Evolutionary conservation across 805 yeast species (phyloP), one percentile per base, ranked within the genome.

Genomic region (Cyberlindnera euphorbiiphila): DNA sequence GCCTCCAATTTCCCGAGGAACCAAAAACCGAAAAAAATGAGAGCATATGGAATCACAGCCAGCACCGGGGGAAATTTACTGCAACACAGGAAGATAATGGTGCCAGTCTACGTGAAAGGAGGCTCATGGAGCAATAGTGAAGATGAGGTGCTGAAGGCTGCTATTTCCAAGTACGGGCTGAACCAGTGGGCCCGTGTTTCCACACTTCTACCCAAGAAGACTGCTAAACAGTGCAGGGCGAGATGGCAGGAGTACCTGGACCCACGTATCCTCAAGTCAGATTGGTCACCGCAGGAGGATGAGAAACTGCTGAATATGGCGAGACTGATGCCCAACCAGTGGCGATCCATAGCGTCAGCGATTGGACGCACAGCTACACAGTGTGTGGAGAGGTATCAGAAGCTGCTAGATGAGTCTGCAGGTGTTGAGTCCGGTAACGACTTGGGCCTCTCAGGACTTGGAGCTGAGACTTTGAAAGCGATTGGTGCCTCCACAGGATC

Each of bases 151-250:
- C 66, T 91, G 29, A 80, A 81, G 46, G 95, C 96, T 0, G 96
- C 96, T 2, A 85, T 93, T 2, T 74, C 93, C 26, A 93, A 91
- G 56, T 91, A 91, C 59, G 98, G 98, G 0, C 66, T 88, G 14
- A 88, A 85, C 50, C 96, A 93, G 53, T 91, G 98, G 98, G 73
- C 93, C 11, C 74, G 96, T 34, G 91, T 91, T 5, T 84, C 96
- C 1, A 87, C 97, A 1, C 68, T 91, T 30, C 64, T 91, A 24
- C 81, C 86, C 6, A 78, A 84, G 56, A 91, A 91, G 60, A 81
- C 88, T 2, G 95, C 97, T 5, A 80, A 78, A 53, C 98, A 93
- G 57, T 91, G 95, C 45, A 86, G 88, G 53, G 85, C 94, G 2
- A 67, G 98, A 47, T 91, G 98, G 98, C 69, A 68, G 34, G 96